These are phyloP conservation scores for Jackrogersella multiformis DNA, from an alignment of 495 filamentous ascomycete genomes.

Conservation along the genomic window DNA sequence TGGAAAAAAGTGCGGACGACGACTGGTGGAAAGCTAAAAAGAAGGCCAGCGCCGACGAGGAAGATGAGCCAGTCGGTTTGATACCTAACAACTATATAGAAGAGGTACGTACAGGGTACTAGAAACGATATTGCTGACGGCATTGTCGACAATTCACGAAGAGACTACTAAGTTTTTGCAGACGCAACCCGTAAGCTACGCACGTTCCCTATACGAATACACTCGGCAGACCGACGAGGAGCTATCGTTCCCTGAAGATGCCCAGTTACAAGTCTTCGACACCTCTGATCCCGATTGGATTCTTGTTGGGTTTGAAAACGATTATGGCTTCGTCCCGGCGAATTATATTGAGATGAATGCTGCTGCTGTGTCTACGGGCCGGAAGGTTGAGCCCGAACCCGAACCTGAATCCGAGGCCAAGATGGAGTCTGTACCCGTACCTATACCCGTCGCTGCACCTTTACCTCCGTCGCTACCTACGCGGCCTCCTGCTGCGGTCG, in stretches of 20 bases:
- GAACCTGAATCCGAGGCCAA: conserved; percentile 43
- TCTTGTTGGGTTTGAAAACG: conserved; percentile 81
- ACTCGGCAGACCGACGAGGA: conserved; percentile 97
- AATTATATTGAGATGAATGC: conserved; percentile 86
- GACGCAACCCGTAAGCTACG: conserved; percentile 76
- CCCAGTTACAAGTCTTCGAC: conserved; percentile 84
- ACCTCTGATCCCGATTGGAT: conserved; percentile 96
- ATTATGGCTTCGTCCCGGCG: conserved; percentile 95
- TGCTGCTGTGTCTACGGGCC: conserved; percentile 37
- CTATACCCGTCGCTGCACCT: conserved; percentile 3
- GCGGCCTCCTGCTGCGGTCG: conserved; percentile 43
- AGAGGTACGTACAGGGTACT: conserved; percentile 72
- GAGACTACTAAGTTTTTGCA: conserved; percentile 49
- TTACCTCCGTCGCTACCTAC: conserved; percentile 37
- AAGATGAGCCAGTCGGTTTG: conserved; percentile 93
- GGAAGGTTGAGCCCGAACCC: conserved; percentile 29
- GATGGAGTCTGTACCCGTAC: conserved; percentile 30
- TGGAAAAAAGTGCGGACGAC: conserved; percentile 90
- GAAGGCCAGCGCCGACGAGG: conserved; percentile 88
- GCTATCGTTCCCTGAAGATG: conserved; percentile 93
- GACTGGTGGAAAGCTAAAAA: conserved; percentile 99
- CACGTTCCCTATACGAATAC: conserved; percentile 94
- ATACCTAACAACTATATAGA: conserved; percentile 96
- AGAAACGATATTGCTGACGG: not conserved
- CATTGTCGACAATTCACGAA: conserved; percentile 3